Base-by-base conservation (phyloP, 257 asterid genomes). In the Fraxinus pennsylvanica region DNA sequence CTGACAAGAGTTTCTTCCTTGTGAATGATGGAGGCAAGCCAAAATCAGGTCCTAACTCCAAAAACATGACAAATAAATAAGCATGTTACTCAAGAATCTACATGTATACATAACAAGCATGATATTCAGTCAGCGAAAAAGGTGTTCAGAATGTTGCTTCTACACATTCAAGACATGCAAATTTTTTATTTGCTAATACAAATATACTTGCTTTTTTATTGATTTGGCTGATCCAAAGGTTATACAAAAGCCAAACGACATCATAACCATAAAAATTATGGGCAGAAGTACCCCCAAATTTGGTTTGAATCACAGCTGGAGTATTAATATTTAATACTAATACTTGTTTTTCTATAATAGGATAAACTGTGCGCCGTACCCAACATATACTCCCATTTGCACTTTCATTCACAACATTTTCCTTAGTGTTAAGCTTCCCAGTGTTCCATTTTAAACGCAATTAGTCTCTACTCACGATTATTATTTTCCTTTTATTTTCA, bases 31-130 rank as follows among this genome's bases (percentile, higher is more conserved):
- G 86, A 50, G 96, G 94, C 76, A 87, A 32, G 73, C 98, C 98
- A 82, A 96, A 93, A 84, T 90, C 83, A 72, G 97, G 97, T 72
- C 99, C 99, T 96, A 85, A 72, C 63, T 78, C 72, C 73, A 77
- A 75, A 68, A 25, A 68, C 15, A 4, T 2, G 15, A 9, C 15
- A 43, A 63, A 63, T 36, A 43, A 76, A 22, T 80, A 63, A 74
- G 78, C 77, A 75, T 19, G 76, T 54, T n/a, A 65, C 74, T 32
- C 36, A 22, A 54, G 21, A 66, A 39, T 32, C 29, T 13, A 35
- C 10, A 50, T 10, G 8, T 54, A 12, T 17, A 50, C 21, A 27
- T 14, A 63, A 71, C 39, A 54, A 9, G 47, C 17, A 70, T 32
- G 57, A 80, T 25, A 61, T 14, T 61, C n/a, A 33, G 6, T 52